phyloP scores from a whole-genome alignment of 2,329 filamentous ascomycete species.

The Hypoxylon sp. region DNA sequence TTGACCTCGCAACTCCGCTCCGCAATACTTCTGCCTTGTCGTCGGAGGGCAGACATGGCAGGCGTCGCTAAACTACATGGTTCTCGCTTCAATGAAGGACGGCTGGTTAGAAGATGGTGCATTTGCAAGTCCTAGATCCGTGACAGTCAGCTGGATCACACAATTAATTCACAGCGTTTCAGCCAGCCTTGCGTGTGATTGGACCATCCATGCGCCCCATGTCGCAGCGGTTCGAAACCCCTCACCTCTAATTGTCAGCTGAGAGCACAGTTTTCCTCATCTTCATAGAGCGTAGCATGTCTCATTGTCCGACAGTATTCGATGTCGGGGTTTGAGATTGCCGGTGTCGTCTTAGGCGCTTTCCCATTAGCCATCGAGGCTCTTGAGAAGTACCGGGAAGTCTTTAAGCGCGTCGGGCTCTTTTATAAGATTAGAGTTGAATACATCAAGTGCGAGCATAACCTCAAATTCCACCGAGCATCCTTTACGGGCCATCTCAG shows the following conservation, averaged over 20 bases:
- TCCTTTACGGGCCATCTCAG: conserved; percentile 40
- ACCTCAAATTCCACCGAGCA: conserved; percentile 38
- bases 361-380: conserved; percentile 45
- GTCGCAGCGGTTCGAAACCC: neutral
- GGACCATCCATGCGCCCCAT: neutral
- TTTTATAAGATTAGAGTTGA: conserved; percentile 44
- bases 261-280: neutral
- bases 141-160: neutral
- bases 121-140: neutral
- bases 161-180: neutral
- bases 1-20: conserved; percentile 2
- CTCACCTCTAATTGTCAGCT: conserved; percentile 1
- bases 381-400: conserved; percentile 43
- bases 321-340: conserved; percentile 49
- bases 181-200: conserved; percentile 1
- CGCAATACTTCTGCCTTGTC: conserved; percentile 4
- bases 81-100: neutral
- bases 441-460: conserved; percentile 34
- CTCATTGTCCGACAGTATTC: neutral
- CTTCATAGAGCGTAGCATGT: neutral
- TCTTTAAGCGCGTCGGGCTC: conserved; percentile 34
- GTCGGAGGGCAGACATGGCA: neutral
- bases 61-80: neutral
- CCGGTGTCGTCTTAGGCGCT: conserved; percentile 45
- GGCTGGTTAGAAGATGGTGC: neutral